phyloP scores from a whole-genome alignment of 1,139 yeast species.

The Williopsis jadinii region DNA sequence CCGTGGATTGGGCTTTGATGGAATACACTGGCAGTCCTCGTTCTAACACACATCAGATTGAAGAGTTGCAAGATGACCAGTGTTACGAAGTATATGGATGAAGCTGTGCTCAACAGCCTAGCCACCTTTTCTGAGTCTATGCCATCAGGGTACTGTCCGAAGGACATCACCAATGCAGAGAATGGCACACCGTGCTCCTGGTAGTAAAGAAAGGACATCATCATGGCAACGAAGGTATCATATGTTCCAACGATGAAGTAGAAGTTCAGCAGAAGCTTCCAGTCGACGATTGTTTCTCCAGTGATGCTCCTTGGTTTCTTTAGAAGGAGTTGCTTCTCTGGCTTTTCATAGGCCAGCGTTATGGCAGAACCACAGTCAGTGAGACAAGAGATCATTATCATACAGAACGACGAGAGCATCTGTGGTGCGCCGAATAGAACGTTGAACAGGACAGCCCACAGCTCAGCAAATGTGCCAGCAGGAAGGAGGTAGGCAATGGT shows the following conservation, averaged over 20 bases:
- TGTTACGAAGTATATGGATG: conserved; percentile 43
- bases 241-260: conserved; percentile 39
- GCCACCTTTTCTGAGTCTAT: conserved; percentile 23
- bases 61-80: conserved; percentile 45
- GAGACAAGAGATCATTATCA: conserved; percentile 44
- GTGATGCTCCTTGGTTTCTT: conserved; percentile 39
- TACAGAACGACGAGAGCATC: conserved; percentile 41
- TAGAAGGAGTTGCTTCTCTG: conserved; percentile 37
- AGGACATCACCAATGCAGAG: conserved; percentile 31
- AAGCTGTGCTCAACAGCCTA: conserved; percentile 29
- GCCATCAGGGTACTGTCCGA: conserved; percentile 30
- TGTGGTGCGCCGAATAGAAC: conserved; percentile 46
- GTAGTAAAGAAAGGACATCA: conserved; percentile 37
- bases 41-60: conserved; percentile 40
- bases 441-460: conserved; percentile 46
- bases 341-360: conserved; percentile 38
- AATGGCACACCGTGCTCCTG: conserved; percentile 35
- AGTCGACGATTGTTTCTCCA: conserved; percentile 38
- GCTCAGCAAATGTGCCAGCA: conserved; percentile 47
- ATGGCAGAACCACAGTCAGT: conserved; percentile 44
- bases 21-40: conserved; percentile 37
- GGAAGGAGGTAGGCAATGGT: conserved; percentile 45
- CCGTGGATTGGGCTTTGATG: conserved; percentile 33
- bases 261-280: conserved; percentile 36
- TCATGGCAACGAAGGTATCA: conserved; percentile 36